These are phyloP conservation scores for Fusarium nisikadoi DNA, from an alignment of 2,329 filamentous ascomycete species.

Conservation along the genomic window DNA sequence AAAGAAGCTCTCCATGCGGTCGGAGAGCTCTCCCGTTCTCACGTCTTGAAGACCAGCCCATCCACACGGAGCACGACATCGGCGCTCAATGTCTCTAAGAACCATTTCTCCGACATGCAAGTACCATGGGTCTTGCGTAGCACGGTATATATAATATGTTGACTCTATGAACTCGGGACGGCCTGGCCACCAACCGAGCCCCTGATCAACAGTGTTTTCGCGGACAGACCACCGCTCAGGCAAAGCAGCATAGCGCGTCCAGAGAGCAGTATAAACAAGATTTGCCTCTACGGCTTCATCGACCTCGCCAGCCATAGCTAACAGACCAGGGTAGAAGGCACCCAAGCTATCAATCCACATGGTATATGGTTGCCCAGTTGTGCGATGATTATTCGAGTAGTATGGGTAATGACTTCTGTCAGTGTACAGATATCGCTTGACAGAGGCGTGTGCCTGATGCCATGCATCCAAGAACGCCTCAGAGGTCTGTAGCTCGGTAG, in stretches of 20 bases:
- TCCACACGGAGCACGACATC: conserved; percentile 91
- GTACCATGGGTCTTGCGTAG: conserved; percentile 96
- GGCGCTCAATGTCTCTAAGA: conserved; percentile 83
- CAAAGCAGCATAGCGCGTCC: conserved; percentile 93
- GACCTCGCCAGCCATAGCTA: conserved; percentile 86
- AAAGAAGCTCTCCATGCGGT: conserved; percentile 99
- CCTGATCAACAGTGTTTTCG: conserved; percentile 84
- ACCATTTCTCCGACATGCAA: conserved; percentile 97
- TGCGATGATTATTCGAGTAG: conserved; percentile 89
- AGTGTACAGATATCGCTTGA: conserved; percentile 92
- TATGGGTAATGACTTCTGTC: conserved; percentile 82
- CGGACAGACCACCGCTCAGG: conserved; percentile 94
- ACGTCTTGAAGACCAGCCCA: conserved; percentile 93
- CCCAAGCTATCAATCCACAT: conserved; percentile 97
- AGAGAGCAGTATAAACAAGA: conserved; percentile 89
- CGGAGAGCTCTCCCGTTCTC: conserved; percentile 82
- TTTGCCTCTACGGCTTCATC: conserved; percentile 93
- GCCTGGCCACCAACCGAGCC: conserved; percentile 93
- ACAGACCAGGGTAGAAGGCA: conserved; percentile 91
- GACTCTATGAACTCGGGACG: conserved; percentile 97
- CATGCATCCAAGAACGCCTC: conserved; percentile 84
- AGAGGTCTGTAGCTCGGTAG: conserved; percentile 74
- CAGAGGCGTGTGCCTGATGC: conserved; percentile 85
- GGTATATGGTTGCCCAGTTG: conserved; percentile 86
- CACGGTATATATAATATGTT: conserved; percentile 94